phyloP scores from a whole-genome alignment of 768 basidiomycete genomes.

The Basidioascus undulatus region DNA sequence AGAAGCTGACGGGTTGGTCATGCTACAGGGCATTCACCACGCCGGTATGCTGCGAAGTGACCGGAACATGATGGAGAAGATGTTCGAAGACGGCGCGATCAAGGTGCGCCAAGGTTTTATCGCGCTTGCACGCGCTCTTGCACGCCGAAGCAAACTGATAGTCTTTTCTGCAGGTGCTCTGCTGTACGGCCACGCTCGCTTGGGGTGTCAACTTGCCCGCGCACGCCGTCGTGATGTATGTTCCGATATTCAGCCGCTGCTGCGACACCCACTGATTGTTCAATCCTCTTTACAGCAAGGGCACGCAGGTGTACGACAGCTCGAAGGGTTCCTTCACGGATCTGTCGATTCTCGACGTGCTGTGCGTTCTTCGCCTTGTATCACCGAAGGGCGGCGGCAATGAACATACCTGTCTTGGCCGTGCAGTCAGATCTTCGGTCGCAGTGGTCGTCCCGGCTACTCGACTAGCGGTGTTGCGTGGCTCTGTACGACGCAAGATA shows the following conservation, averaged over 20 bases:
- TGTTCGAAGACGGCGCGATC: conserved; percentile 75
- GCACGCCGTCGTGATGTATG: conserved; percentile 36
- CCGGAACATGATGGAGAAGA: conserved; percentile 76
- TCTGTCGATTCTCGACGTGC: conserved; percentile 75
- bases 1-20: too few relatives aligned
- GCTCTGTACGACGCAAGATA: conserved; percentile 86
- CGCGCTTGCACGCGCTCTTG: too few relatives aligned
- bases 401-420: not conserved
- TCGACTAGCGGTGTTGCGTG: conserved; percentile 84
- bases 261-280: not conserved
- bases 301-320: conserved; percentile 87
- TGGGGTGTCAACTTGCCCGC: conserved; percentile 99
- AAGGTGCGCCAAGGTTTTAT: conserved; percentile 60
- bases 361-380: conserved; percentile 23
- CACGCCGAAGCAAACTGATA: not conserved
- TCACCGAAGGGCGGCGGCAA: not conserved
- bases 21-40: conserved; percentile 60
- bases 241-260: conserved; percentile 4
- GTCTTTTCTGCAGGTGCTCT: conserved; percentile 44
- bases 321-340: conserved; percentile 74
- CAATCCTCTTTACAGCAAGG: conserved; percentile 66
- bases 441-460: conserved; percentile 36
- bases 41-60: conserved; percentile 92
- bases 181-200: conserved; percentile 91
- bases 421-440: conserved; percentile 57